Base-by-base conservation (phyloP, 305 asterid species). In the Caryopteris hybrid region DNA sequence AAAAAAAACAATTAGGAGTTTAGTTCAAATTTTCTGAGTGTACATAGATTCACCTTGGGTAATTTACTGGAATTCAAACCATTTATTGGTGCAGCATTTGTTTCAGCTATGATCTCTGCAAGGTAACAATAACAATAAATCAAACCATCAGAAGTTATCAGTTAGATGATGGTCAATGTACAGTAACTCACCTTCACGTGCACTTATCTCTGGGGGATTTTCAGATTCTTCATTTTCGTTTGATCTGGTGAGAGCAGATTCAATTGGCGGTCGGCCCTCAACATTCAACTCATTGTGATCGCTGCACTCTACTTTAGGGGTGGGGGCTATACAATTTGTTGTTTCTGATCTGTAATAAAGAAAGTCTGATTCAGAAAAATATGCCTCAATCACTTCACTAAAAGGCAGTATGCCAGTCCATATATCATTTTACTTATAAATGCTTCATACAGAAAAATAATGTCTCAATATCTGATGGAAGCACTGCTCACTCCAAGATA, bases 281-380 rank as follows among this genome's bases (percentile, higher is more conserved):
- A 48, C 64, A 47, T 66, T 69, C 67, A 62, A 45, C 56, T 64
- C 63, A 5, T 51, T 17, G 47, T 50, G 58, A 53, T 79, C 55
- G 22, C 61, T 66, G 74, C 46, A 59, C 51, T 53, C 46, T 33
- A 48, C 72, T 23, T 73, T 21, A 39, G n/a, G 21, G 76, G 13
- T 53, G 68, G 72, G 66, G 57, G 71, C 42, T 53, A 48, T 46
- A 57, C 29, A 14, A 41, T 72, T 65, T 20, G 69, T 18, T 61
- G 69, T 71, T 79, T 61, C 80, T 65, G 84, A 76, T 69, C 88
- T 89, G 84, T 46, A 63, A 75, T 27, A 52, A 67, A 43, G 39
- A 36, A 64, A 60, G 72, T 61, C 70, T 45, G 10, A 12, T 38
- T 33, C 38, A 39, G 69, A 18, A 18, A 38, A 66, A 13, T 18